Base-by-base conservation (phyloP, 257 asterid species). In the Solanum chaucha region DNA sequence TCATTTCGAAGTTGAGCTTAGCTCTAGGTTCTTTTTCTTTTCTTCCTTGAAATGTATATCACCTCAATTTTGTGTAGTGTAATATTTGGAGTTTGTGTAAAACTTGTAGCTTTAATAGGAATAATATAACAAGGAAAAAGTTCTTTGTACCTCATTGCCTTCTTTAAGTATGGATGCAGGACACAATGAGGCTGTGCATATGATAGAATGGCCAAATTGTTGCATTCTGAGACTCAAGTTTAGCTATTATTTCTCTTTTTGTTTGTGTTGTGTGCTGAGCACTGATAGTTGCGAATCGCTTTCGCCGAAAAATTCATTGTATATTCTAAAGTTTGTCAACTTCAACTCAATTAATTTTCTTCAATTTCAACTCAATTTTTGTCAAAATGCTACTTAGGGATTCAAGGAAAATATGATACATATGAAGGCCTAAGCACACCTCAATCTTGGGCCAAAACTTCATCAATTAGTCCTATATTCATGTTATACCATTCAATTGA, bases 41-140 rank as follows among this genome's bases (percentile, higher is more conserved):
- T 26, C 12, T 35, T 38, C n/a, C 22, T 22, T 34, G 84, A 86
- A 41, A 70, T 90, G n/a, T 36, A 15, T 32, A 55, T 84, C 84
- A 64, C 87, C 44, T 88, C 90, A 87, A 87, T 90, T 90, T 88
- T 90, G 92, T 88, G 89, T 59, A 87, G 89, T 83, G 34, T 82
- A 74, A 40, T 85, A 41, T 84, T 14, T 58, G 28, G 17, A 32
- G 75, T 48, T 88, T 68, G 10, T 86, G 73, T 84, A 87, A 35
- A 19, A 24, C 71, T 40, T 87, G 64, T 85, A 71, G 83, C 26
- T 86, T 90, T 78, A 14, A 3, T 24, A 58, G 85, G 86, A 70
- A 64, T 87, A 77, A 85, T 65, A 82, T 48, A 64, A 75, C 32
- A 22, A 55, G 75, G 83, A 75, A 30, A 34, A 85, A 82, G 41